Percentiles rank a stretch among this genome's conserved stretches.
Conservation (phyloP, 2,329 filamentous ascomycete genomes). For the Penicillium sp. region DNA sequence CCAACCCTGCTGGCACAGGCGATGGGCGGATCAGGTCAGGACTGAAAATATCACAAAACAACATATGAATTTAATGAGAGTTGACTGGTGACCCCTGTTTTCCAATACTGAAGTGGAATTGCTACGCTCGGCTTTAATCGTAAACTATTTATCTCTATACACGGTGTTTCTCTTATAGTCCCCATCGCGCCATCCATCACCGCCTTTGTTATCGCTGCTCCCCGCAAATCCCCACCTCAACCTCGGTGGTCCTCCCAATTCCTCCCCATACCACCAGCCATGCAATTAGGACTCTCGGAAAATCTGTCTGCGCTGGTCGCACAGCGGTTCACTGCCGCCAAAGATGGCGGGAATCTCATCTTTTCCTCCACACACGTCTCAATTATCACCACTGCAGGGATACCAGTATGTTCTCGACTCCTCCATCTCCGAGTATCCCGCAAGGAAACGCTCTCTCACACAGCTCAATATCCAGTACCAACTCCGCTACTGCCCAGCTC, state of each 20-base stretch:
- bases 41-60: slow-evolving; percentile 6
- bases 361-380: slow-evolving; percentile 45
- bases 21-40: slow-evolving; percentile 1
- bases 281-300: slow-evolving; percentile 42
- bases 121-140: too few relatives aligned
- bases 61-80: slow-evolving; percentile 3
- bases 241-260: slow-evolving; percentile 7
- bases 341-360: slow-evolving; percentile 38
- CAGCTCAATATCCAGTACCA: slow-evolving; percentile 40
- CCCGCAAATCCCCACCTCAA: slow-evolving; percentile 7
- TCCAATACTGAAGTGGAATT: neutral
- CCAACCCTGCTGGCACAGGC: slow-evolving; percentile 11
- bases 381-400: slow-evolving; percentile 35
- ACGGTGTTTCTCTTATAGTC: neutral
- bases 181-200: neutral
- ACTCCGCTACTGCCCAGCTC: slow-evolving; percentile 51
- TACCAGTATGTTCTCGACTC: slow-evolving; percentile 32
- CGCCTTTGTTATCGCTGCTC: slow-evolving; percentile 4
- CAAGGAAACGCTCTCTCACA: neutral
- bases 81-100: neutral
- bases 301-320: slow-evolving; percentile 39
- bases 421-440: neutral
- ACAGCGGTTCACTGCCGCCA: slow-evolving; percentile 38
- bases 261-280: slow-evolving; percentile 16
- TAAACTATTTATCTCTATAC: too few relatives aligned